Base-by-base conservation (phyloP, 306 rosid genomes). In the Albizia julibrissin region DNA sequence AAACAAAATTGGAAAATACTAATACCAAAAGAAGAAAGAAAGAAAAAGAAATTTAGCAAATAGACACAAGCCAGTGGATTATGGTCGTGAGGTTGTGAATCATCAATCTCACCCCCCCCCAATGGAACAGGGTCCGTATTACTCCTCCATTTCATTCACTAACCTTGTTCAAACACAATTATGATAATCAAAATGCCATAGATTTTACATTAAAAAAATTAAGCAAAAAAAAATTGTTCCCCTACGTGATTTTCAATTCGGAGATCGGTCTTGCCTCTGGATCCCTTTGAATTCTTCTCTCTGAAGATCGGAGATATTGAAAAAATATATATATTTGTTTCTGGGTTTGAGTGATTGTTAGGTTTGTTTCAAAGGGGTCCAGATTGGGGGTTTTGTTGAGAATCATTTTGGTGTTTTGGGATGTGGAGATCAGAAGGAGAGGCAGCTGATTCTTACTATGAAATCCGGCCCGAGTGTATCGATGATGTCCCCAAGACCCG, bases 381-480 rank as follows among this genome's bases (percentile, higher is more conserved):
- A 76, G 75, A 66, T 79, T 12, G 58, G 62, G 16, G 86, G 74
- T 74, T 31, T 46, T 78, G 13, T 7, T 62, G 69, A 84, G 77
- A 16, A 74, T 22, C 59, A 27, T 77, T 85, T 76, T 78, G 54
- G 69, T 47, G 67, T 21, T 86, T 86, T 87, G 90, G 85, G 90
- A 96, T 96, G 98, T 96, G 99, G 99, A 86, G 92, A 33, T 58
- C 89, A 82, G 82, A 87, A 47, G 99, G 98, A 78, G 82, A 86
- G 79, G 93, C 97, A 22, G 98, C 92, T 79, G 99, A 93, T 89
- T 92, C 99, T 79, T 96, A 88, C 89, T 96, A 96, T 78, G 92
- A 93, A 92, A 79, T 83, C 71, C 97, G 98, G n/a, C 89, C 97
- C 0, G 98, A 96, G 76, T 93, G 99, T 87, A 96, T 92, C 0